phyloP scores from a whole-genome alignment of 768 basidiomycete species.

The Calocybe gangraenosa region DNA sequence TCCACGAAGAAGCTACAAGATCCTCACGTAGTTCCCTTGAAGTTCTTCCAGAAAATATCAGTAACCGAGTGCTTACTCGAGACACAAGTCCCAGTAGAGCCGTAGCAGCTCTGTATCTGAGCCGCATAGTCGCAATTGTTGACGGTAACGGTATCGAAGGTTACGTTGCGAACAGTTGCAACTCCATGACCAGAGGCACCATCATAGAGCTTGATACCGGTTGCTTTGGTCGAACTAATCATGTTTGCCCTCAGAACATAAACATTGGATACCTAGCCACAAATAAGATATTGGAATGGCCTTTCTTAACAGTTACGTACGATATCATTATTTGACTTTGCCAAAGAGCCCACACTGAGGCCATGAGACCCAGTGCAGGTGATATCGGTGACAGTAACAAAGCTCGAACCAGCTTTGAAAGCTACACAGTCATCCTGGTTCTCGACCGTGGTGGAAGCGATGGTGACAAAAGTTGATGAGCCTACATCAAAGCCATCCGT shows the following conservation, averaged over 20 bases:
- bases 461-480: constrained; percentile 22
- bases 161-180: constrained; percentile 27
- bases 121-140: constrained; percentile 29
- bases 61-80: constrained; percentile 21
- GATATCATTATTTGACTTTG: constrained; percentile 13
- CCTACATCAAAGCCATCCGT: constrained; percentile 29
- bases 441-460: constrained; percentile 21
- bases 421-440: constrained; percentile 31
- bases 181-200: constrained; percentile 24
- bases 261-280: constrained; percentile 21
- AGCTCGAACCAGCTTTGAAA: constrained; percentile 26
- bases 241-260: constrained; percentile 24
- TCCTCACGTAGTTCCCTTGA: constrained; percentile 26
- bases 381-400: constrained; percentile 22
- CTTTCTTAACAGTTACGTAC: constrained; percentile 5
- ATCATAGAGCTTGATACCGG: constrained; percentile 28
- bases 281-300: neutral
- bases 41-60: constrained; percentile 21
- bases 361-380: constrained; percentile 29
- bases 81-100: constrained; percentile 20
- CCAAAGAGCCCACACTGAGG: constrained; percentile 26
- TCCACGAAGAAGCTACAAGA: neutral
- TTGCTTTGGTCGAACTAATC: constrained; percentile 27
- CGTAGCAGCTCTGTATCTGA: constrained; percentile 28
- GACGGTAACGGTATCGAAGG: constrained; percentile 23